Percentiles rank a stretch among this genome's conserved stretches.
Evolutionary conservation across 371 early-diverging fungal genomes (phyloP).

Genomic region (Rhizopus stolonifer): DNA sequence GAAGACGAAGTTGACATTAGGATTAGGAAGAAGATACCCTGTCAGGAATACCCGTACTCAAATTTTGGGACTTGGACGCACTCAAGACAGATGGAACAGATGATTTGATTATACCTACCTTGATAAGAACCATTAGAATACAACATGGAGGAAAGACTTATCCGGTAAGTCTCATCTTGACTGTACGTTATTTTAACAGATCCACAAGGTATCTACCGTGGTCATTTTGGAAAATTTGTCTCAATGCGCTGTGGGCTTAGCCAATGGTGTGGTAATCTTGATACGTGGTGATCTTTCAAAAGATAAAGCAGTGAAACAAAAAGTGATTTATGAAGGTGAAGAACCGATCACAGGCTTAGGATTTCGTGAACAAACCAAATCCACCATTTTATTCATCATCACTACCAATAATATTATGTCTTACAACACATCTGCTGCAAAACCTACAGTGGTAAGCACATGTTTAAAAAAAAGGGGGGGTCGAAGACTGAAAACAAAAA

Average conservation of each 20-base stretch:
- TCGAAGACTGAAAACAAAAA: no score
- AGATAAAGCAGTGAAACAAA: conserved; percentile 76
- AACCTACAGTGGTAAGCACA: conserved; percentile 51
- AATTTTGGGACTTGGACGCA: conserved; percentile 83
- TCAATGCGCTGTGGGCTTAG: conserved; percentile 87
- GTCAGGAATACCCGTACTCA: conserved; percentile 56
- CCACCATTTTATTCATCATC: conserved; percentile 70
- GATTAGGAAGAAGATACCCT: conserved; percentile 59
- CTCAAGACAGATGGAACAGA: conserved; percentile 34
- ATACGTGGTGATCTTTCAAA: conserved; percentile 81
- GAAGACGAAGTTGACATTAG: no score
- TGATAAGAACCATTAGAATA: conserved; percentile 70
- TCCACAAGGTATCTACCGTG: conserved; percentile 75
- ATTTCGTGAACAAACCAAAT: conserved; percentile 72
- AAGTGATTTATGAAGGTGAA: conserved; percentile 77
- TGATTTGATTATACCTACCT: conserved; percentile 60
- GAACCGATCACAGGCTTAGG: conserved; percentile 86
- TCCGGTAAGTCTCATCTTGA: conserved; percentile 48
- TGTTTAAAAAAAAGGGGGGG: no score
- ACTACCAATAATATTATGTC: conserved; percentile 70
- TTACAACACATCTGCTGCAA: conserved; percentile 62
- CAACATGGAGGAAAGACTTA: conserved; percentile 72
- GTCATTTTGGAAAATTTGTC: conserved; percentile 79
- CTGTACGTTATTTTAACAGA: background rate
- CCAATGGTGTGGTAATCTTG: conserved; percentile 85